phyloP scores from a whole-genome alignment of 352 stramenopile species.

The Phytophthora idaei region DNA sequence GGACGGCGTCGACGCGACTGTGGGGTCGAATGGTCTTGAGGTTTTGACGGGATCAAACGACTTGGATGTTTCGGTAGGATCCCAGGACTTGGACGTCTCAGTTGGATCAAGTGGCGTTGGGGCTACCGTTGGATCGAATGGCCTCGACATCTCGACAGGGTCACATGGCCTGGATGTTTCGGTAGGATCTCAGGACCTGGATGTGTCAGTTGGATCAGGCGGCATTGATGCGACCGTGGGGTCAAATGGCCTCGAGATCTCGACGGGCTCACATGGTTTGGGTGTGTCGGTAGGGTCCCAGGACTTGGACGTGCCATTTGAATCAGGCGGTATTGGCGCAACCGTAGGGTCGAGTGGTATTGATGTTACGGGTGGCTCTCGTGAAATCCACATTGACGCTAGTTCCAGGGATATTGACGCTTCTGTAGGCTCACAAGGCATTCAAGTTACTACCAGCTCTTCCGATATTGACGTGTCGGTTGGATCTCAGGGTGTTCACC shows the following conservation, averaged over 20 bases:
- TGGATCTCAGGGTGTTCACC: constrained; percentile 11
- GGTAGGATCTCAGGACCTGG: constrained; percentile 6
- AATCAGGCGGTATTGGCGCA: constrained; percentile 3
- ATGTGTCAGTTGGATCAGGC: constrained; percentile 1
- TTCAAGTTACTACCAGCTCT: constrained; percentile 17
- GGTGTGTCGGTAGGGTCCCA: constrained; percentile 5
- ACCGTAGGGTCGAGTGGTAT: constrained; percentile 14
- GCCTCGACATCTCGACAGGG: constrained; percentile 5
- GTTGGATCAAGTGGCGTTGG: constrained; percentile 18
- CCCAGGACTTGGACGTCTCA: constrained; percentile 10
- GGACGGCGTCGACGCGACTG: constrained; percentile 9
- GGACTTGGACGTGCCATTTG: background rate
- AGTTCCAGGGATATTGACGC: constrained; percentile 17
- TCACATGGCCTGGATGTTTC: constrained; percentile 13
- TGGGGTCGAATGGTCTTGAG: constrained; percentile 9
- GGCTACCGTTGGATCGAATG: constrained; percentile 9
- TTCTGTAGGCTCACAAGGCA: constrained; percentile 6
- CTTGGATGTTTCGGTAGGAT: constrained; percentile 15
- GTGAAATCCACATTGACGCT: constrained; percentile 7
- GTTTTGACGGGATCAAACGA: constrained; percentile 6
- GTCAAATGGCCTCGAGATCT: constrained; percentile 8
- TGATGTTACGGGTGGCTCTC: constrained; percentile 19
- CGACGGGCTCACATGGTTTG: constrained; percentile 11
- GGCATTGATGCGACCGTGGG: constrained; percentile 15
- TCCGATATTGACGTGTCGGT: constrained; percentile 17